phyloP scores from a whole-genome alignment of 2,329 filamentous ascomycete genomes.

The Corniculantispora saksenae region DNA sequence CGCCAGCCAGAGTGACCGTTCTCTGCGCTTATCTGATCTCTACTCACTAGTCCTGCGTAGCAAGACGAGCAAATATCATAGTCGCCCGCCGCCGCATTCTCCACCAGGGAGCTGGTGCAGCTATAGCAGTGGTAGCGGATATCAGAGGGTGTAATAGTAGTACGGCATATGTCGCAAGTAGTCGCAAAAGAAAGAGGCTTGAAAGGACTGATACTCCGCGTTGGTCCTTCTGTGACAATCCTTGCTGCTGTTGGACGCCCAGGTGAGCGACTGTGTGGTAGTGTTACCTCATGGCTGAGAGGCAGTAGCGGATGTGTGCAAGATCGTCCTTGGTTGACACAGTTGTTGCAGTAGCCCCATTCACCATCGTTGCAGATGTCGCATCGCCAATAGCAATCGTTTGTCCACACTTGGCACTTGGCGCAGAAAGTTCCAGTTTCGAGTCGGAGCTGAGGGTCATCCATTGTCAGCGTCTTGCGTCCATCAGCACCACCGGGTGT shows the following conservation, averaged over 20 bases:
- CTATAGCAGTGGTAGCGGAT: slow-evolving; percentile 78
- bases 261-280: slow-evolving; percentile 37
- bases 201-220: slow-evolving; percentile 55
- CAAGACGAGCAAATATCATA: slow-evolving; percentile 83
- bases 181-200: slow-evolving; percentile 71
- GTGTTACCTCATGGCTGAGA: slow-evolving; percentile 60
- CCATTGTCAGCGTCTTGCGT: slow-evolving; percentile 59
- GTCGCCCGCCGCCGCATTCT: slow-evolving; percentile 62
- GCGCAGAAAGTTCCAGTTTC: slow-evolving; percentile 85
- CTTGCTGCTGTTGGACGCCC: slow-evolving; percentile 50
- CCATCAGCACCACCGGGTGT: slow-evolving; percentile 55
- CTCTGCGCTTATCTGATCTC: slow-evolving; percentile 66
- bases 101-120: slow-evolving; percentile 59
- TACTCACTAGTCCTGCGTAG: slow-evolving; percentile 67
- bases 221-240: slow-evolving; percentile 49
- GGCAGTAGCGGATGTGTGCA: slow-evolving; percentile 84
- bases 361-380: slow-evolving; percentile 85
- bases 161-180: slow-evolving; percentile 76
- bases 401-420: slow-evolving; percentile 70
- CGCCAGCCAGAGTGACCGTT: slow-evolving; percentile 84
- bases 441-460: slow-evolving; percentile 67
- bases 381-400: slow-evolving; percentile 89
- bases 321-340: slow-evolving; percentile 77
- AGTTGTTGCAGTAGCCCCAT: slow-evolving; percentile 90
- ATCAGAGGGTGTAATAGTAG: slow-evolving; percentile 68